These are phyloP conservation scores for Leishmania guyanensis DNA, from an alignment of 208 protist genomes.

Conservation along the genomic window DNA sequence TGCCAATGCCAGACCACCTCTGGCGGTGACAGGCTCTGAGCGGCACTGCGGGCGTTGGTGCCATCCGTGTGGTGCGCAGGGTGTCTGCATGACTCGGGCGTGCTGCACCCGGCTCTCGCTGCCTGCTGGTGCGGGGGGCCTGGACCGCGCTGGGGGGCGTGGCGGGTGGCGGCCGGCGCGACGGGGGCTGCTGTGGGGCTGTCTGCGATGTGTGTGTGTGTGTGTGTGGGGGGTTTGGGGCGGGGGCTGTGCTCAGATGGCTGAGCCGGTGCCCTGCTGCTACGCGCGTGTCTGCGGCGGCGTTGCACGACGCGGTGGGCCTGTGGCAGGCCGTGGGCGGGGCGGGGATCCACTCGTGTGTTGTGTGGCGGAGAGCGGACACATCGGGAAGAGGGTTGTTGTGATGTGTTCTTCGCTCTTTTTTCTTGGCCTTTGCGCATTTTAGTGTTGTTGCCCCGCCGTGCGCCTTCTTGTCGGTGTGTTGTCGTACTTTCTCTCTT, in stretches of 20 bases:
- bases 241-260: not conserved
- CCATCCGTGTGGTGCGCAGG: not conserved
- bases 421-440: not conserved
- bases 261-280: not conserved
- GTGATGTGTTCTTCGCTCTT: not conserved
- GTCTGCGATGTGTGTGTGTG: too few species aligned
- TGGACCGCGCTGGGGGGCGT: not conserved
- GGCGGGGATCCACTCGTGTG: not conserved
- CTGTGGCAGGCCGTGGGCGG: not conserved
- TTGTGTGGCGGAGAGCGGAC: not conserved
- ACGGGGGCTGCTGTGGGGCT: not conserved
- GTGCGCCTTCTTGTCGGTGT: not conserved
- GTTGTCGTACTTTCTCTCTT: not conserved
- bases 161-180: not conserved
- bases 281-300: not conserved
- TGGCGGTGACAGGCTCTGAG: not conserved
- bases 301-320: not conserved
- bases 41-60: not conserved
- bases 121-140: not conserved
- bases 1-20: not conserved
- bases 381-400: not conserved
- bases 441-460: not conserved
- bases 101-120: too few species aligned
- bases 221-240: not conserved
- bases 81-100: not conserved